phyloP scores from a whole-genome alignment of 768 basidiomycete species.

The Hygrophorus russula region DNA sequence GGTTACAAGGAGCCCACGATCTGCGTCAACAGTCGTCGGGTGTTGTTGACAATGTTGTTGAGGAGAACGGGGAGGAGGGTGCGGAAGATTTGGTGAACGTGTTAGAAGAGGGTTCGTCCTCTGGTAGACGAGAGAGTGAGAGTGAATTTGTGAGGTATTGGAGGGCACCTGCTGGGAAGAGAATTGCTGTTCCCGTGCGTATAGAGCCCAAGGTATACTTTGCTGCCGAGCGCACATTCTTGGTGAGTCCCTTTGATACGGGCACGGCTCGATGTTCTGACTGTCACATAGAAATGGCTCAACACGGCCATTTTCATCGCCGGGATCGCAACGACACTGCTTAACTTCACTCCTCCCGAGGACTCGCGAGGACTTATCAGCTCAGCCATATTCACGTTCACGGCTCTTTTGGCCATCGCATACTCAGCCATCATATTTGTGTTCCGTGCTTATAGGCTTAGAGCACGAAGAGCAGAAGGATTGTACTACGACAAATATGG shows the following conservation, averaged over 20 bases:
- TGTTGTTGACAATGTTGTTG: conserved; percentile 17
- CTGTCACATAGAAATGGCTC: conserved; percentile 65
- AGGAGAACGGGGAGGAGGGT: conserved; percentile 29
- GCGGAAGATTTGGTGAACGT: conserved; percentile 7
- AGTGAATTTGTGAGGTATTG: conserved; percentile 47
- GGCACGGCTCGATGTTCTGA: neutral
- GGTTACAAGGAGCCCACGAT: conserved; percentile 32
- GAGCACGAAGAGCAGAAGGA: conserved; percentile 63
- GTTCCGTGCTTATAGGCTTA: conserved; percentile 58
- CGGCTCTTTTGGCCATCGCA: conserved; percentile 80
- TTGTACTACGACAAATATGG: conserved; percentile 88
- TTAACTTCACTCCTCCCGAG: conserved; percentile 71
- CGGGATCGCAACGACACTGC: conserved; percentile 78
- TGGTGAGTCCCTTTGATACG: conserved; percentile 44
- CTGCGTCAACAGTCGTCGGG: conserved; percentile 17
- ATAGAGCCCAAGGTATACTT: conserved; percentile 98
- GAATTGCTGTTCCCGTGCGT: conserved; percentile 87
- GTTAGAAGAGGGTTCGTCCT: conserved; percentile 6
- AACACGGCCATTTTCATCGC: conserved; percentile 81
- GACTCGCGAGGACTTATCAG: conserved; percentile 75
- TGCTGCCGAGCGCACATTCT: conserved; percentile 88
- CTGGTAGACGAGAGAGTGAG: conserved; percentile 9
- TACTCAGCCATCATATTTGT: conserved; percentile 80
- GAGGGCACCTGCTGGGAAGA: conserved; percentile 77
- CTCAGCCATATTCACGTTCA: conserved; percentile 79